Evolutionary conservation across 2,329 filamentous ascomycete genomes (phyloP), one percentile per base, ranked within the genome.

Genomic region (Zymoseptoria passerinii): DNA sequence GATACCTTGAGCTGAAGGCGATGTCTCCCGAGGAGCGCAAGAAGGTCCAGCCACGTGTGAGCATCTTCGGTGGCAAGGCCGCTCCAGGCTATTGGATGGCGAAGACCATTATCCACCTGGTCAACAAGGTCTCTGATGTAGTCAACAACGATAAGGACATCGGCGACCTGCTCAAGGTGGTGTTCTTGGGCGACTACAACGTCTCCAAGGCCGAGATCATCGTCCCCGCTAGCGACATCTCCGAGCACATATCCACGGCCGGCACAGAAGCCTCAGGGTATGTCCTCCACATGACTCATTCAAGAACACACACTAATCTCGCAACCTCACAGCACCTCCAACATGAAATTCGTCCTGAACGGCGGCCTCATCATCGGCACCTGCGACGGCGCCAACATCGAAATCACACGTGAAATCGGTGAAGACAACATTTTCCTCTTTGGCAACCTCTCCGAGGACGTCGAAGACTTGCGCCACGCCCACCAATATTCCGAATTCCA

Each of bases 41-140:
- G 81, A 94, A 94, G 77, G 81, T 89, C 61, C 83, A 87, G 50
- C 90, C 92, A 16, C 87, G 92, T 54, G 94, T 97, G 8, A 94
- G 89, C 58, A 95, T 99, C 74, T 97, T 99, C 72, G 94, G 94
- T 71, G 94, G 94, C 68, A 99, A 99, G 78, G 94, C 94, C 27
- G 94, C 94, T 1, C 94, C 94, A 0, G 94, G 94, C 16, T 99
- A 99, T 80, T 99, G 94, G 94, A 99, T 97, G 94, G 94, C 94
- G 44, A 99, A 99, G 83, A 95, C 94, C 48, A 65, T 72, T 52
- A 99, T 99, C 68, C 92, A 97, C 72, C 83, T 99, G 58, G 86
- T 99, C 79, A 97, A 96, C 78, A 87, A 86, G 61, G 94, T 97
- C 27, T 91, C 90, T 3, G 78, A 84, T 16, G 89, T 97, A 2